Evolutionary conservation across 192 early-diverging fungal species (phyloP).

Genomic region (Geranomyces variabilis): DNA sequence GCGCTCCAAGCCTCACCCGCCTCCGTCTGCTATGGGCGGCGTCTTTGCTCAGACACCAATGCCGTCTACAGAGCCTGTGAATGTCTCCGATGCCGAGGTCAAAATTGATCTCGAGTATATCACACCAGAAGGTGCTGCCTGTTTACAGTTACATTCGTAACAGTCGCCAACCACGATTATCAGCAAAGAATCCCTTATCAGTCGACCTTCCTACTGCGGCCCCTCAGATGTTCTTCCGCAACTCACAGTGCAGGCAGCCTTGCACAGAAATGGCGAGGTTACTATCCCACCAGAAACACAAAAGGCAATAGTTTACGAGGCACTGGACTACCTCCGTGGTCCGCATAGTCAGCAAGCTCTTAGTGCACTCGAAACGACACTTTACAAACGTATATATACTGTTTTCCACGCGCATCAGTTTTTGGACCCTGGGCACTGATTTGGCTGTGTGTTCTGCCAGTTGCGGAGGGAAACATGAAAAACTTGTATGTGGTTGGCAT

Average conservation of each 20-base stretch:
- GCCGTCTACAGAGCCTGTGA: background rate
- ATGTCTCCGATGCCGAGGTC: background rate
- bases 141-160: no score
- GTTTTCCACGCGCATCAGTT: background rate
- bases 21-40: constrained; percentile 7
- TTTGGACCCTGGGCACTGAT: background rate
- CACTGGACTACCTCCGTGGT: background rate
- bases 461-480: background rate
- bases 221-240: constrained; percentile 5
- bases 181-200: background rate
- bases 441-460: background rate
- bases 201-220: no score
- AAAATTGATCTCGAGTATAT: background rate
- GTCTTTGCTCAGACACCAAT: background rate
- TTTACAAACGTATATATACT: background rate
- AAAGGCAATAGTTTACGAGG: background rate
- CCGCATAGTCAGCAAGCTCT: background rate
- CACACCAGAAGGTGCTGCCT: background rate
- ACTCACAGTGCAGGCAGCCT: background rate
- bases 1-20: no score
- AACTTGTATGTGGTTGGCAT: constrained; percentile 14
- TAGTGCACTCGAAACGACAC: background rate
- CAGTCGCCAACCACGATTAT: background rate
- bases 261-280: constrained; percentile 5
- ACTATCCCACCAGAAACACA: constrained; percentile 3